Percentiles rank a stretch among this genome's conserved stretches.
Conservation (phyloP, 2,329 filamentous ascomycete genomes). For the Madurella mycetomatis region DNA sequence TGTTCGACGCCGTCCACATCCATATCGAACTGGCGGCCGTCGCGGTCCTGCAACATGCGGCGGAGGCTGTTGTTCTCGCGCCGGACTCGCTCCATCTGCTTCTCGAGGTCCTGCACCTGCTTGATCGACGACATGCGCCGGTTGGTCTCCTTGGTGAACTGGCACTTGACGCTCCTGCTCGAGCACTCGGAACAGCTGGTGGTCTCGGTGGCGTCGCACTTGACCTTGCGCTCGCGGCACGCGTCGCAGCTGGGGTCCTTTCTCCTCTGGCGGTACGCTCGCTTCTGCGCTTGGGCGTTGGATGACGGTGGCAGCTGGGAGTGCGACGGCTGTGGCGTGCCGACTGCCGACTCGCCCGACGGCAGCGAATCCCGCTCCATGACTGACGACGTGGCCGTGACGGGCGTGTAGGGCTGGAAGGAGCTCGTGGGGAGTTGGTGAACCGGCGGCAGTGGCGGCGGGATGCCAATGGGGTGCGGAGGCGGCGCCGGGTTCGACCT, state of each 20-base stretch:
- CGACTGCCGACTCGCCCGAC: slow-evolving; percentile 54
- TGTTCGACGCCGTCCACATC: slow-evolving; percentile 47
- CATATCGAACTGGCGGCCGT: slow-evolving; percentile 45
- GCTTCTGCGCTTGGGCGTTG: slow-evolving; percentile 71
- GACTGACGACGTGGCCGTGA: slow-evolving; percentile 44
- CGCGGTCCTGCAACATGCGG: slow-evolving; percentile 37
- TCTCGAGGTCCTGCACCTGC: slow-evolving; percentile 95
- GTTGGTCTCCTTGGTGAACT: slow-evolving; percentile 99
- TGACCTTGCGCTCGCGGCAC: slow-evolving; percentile 79
- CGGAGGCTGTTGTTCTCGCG: slow-evolving; percentile 74
- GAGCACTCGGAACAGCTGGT: slow-evolving; percentile 96
- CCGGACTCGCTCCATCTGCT: slow-evolving; percentile 75
- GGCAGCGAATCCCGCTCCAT: slow-evolving; percentile 58
- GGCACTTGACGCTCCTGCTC: slow-evolving; percentile 92
- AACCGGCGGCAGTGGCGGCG: slow-evolving; percentile 46
- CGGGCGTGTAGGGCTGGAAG: slow-evolving; percentile 52
- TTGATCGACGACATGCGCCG: slow-evolving; percentile 98
- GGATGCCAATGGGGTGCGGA: slow-evolving; percentile 51
- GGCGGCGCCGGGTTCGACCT: slow-evolving; percentile 46
- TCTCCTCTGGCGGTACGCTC: slow-evolving; percentile 87
- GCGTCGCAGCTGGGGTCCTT: slow-evolving; percentile 98
- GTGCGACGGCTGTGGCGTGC: slow-evolving; percentile 47
- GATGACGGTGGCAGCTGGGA: slow-evolving; percentile 26
- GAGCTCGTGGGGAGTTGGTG: slow-evolving; percentile 34
- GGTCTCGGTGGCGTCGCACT: slow-evolving; percentile 95